These are phyloP conservation scores for Solanum sejunctum DNA, from an alignment of 257 asterid genomes.

Conservation along the genomic window DNA sequence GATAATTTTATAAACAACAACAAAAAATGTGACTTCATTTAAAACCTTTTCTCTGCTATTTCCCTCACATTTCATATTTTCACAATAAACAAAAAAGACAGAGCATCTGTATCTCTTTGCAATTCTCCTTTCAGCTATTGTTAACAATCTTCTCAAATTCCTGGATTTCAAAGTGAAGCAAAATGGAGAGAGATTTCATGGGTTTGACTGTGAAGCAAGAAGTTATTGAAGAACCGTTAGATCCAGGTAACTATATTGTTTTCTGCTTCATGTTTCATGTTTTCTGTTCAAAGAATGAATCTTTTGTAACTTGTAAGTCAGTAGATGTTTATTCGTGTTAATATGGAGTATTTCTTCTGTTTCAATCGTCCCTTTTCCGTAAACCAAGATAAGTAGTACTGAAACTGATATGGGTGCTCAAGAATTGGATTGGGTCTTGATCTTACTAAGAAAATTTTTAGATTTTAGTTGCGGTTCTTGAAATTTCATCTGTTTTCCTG, in stretches of 20 bases:
- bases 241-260: conserved; percentile 30
- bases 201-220: conserved; percentile 61
- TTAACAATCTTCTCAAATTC: background rate
- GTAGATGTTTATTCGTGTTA: background rate
- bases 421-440: background rate
- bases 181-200: conserved; percentile 74
- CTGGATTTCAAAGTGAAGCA: background rate
- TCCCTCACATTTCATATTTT: background rate
- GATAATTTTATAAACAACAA: background rate
- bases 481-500: background rate
- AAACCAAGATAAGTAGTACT: background rate
- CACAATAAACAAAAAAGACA: background rate
- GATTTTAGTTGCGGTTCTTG: background rate
- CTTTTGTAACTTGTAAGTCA: background rate
- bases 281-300: background rate
- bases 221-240: conserved; percentile 28
- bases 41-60: background rate
- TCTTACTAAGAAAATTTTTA: background rate
- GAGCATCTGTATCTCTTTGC: background rate
- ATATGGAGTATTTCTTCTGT: background rate
- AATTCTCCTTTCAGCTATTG: background rate
- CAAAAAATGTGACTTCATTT: background rate
- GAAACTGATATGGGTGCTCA: background rate
- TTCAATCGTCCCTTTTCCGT: background rate
- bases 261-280: background rate